Conservation (phyloP, 345 rosid genomes). For the Adansonia digitata region DNA sequence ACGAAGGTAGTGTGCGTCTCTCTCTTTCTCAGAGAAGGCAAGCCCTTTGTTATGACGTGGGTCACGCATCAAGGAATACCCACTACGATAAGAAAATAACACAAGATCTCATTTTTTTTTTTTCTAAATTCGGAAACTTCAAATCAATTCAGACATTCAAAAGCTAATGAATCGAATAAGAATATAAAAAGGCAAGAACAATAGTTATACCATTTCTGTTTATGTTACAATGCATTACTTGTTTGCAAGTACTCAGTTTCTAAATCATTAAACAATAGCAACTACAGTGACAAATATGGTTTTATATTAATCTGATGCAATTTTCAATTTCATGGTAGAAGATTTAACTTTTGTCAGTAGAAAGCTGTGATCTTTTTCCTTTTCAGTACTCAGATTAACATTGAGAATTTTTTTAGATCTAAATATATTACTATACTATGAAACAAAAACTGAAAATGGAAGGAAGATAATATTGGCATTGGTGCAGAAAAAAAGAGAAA, state of each 20-base stretch:
- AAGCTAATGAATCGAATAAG: background rate
- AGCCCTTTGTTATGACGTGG: conserved; percentile 92
- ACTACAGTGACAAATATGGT: background rate
- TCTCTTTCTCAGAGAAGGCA: conserved; percentile 73
- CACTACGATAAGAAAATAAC: conserved; percentile 42
- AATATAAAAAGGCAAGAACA: background rate
- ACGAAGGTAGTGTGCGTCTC: conserved; percentile 89
- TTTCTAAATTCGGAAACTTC: background rate
- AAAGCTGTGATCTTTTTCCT: background rate
- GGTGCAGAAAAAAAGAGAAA: background rate
- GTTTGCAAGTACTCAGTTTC: background rate
- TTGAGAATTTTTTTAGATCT: background rate
- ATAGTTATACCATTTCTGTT: background rate
- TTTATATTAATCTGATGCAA: background rate
- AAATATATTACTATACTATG: background rate
- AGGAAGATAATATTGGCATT: background rate
- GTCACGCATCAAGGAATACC: conserved; percentile 75
- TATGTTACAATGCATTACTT: background rate
- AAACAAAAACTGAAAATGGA: conserved; percentile 1
- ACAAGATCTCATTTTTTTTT: background rate
- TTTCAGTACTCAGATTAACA: background rate
- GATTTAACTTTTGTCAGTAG: background rate
- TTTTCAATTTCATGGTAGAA: background rate
- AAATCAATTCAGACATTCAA: background rate
- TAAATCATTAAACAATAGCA: background rate